Evolutionary conservation across 2,329 filamentous ascomycete genomes (phyloP), one percentile per base, ranked within the genome.

Genomic region (Biscogniauxia marginata): DNA sequence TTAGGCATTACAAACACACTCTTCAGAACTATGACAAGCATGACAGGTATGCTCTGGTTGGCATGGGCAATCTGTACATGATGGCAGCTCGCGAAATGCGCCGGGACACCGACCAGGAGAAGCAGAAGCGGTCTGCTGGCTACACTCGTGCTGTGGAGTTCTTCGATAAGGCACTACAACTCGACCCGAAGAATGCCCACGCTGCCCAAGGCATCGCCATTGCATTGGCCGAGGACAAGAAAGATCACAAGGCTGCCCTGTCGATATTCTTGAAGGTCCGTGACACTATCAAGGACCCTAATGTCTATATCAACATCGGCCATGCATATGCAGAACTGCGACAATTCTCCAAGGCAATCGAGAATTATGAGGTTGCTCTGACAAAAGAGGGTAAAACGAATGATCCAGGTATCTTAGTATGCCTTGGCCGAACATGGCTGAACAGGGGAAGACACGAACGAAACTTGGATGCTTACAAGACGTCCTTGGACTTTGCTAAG

Each of bases 131-230:
- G 52, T 89, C 88, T 55, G 90, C 89, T 65, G 88, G 86, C 59
- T 99, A 98, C 70, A 86, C 87, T 70, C 92, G 93, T 64, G 93
- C 95, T 0, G 93, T 98, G 9, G 96, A 99, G 71, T 99, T 99
- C 75, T 99, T 97, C 66, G 95, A 98, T 71, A 99, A 99, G 76
- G 93, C 93, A 4, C 79, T 99, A 20, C 91, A 96, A 61, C 79
- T 99, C n/a, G 95, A 99, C 68, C 87, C 92, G 0, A 92, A 89
- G 76, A 99, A 98, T 65, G 93, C 95, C 0, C 96, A 96, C 71
- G 96, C 96, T 7, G 95, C 95, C 1, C 95, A 99, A 71, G 95
- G 96, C 58, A 86, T 99, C 62, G 95, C 91, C 13, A 98, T 99
- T 69, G 93, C 93, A 7, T 79, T 99, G 23, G 87, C 95, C 0